Evolutionary conservation across 306 rosid genomes (phyloP), one percentile per base, ranked within the genome.

Genomic region (Neltuma alba): DNA sequence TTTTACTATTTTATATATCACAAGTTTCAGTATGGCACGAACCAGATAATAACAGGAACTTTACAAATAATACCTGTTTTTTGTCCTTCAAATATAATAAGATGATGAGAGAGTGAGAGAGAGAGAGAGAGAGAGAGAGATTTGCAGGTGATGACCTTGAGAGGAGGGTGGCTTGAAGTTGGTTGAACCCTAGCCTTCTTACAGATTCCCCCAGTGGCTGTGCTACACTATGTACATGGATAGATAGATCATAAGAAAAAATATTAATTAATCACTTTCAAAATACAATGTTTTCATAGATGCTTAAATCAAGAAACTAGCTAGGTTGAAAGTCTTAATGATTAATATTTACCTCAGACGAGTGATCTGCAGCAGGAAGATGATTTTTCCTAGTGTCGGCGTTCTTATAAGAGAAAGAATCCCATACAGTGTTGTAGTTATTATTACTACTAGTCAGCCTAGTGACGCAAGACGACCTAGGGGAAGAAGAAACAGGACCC

Each of bases 131-230:
- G 30, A 37, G 15, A 58, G 10, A 28, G 65, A 60, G 65, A 60
- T n/a, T 52, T 69, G 33, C 61, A 21, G 13, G 23, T 6, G 9
- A 62, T 1, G 27, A 85, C 93, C 89, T 87, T 89, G 10, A 85
- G 70, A 66, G 86, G 82, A 60, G 86, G 87, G 70, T 87, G 92
- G 86, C 87, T 89, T 67, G 90, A 81, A 73, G 93, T 66, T 73
- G 94, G 81, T 18, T 86, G 93, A 85, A 85, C 87, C 92, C 91
- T 91, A 84, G 97, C 90, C 79, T 87, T 93, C 91, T 93, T 93
- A 76, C 75, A 76, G 66, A 76, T 84, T 44, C 92, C 93, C 71
- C 64, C 83, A 27, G 67, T 62, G 72, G 88, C 66, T 73, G 88
- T 75, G 84, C 89, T 87, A 83, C 94, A 76, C 97, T 86, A 38